Base-by-base conservation (phyloP, 1,284 basidiomycete genomes). In the Meripilus lineatus region DNA sequence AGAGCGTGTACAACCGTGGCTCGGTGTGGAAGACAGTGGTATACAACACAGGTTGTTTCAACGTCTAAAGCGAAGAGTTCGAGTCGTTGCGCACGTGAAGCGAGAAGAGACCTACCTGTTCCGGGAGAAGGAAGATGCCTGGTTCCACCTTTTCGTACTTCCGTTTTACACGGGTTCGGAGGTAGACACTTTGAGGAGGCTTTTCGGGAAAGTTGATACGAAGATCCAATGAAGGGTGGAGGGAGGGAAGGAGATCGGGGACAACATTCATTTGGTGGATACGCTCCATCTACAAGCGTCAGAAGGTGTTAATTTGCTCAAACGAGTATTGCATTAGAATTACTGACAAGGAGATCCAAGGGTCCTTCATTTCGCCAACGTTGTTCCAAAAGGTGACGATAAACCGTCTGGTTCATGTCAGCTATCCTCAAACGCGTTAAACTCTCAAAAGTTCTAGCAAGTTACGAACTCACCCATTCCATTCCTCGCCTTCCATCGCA, bases 251-350 rank as follows among this genome's bases (percentile, higher is more conserved):
- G 2, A 94, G 68, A 61, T 98, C 95, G 0, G 95, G 94, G 3
- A 96, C 72, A 42, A 98, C 81, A 41, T 84, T 70, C 89, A 97
- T 92, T 66, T 93, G 85, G 56, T 88, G 74, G 37, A 95, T 64
- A 55, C 93, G 84, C 63, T 97, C 89, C 89, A 96, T 96, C 83
- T 93, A 57, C 5, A 26, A 36, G 33, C n/a, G n/a, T n/a, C 33
- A 34, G 20, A 40, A 54, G 40, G 30, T 35, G 42, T 50, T 33
- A 38, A 33, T 25, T 22, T 15, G 5, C 21, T 5, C 37, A 23
- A n/a, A 30, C 14, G 32, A 33, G 24, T 23, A 21, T 6, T 38
- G n/a, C n/a, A 22, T 42, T 7, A 13, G 32, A 26, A 40, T 8
- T n/a, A 68, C 84, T 35, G 48, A 91, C 89, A 61, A 96, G 68